Conservation (phyloP, 495 filamentous ascomycete genomes). For the Trypethelium eluteriae region DNA sequence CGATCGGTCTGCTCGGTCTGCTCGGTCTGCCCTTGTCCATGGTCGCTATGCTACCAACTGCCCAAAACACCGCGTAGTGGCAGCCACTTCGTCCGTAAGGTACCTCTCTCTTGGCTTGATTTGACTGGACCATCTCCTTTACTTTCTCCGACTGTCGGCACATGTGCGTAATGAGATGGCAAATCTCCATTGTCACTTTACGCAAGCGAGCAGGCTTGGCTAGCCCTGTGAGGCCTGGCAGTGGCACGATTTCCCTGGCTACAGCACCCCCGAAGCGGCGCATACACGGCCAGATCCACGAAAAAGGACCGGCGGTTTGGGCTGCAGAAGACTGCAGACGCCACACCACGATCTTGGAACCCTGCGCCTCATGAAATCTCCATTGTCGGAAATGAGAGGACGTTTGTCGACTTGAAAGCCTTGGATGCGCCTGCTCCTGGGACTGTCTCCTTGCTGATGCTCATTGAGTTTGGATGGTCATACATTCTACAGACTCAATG, state of each 20-base stretch:
- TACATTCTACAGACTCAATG: too few relatives aligned
- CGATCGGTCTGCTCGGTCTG: too few relatives aligned
- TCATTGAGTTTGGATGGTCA: too few relatives aligned
- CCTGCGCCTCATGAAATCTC: not conserved
- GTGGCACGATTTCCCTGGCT: too few relatives aligned
- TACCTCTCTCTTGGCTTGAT: not conserved
- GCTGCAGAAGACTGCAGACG: not conserved
- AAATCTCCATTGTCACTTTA: not conserved
- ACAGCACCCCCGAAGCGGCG: too few relatives aligned
- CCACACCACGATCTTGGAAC: not conserved
- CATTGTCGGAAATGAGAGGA: too few relatives aligned
- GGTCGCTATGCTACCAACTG: not conserved
- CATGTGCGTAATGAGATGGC: not conserved
- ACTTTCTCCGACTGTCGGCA: not conserved
- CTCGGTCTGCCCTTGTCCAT: not conserved
- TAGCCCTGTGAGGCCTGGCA: not conserved
- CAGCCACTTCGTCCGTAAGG: constrained; percentile 4
- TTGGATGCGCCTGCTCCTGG: too few relatives aligned
- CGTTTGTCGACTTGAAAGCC: too few relatives aligned
- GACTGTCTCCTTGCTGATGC: too few relatives aligned
- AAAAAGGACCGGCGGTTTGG: not conserved
- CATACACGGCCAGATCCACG: not conserved
- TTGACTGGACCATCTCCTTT: constrained; percentile 3
- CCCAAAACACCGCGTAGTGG: constrained; percentile 2
- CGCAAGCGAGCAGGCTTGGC: not conserved